These are phyloP conservation scores for Cytospora paraplurivora DNA, from an alignment of 2,329 filamentous ascomycete species.

Conservation along the genomic window DNA sequence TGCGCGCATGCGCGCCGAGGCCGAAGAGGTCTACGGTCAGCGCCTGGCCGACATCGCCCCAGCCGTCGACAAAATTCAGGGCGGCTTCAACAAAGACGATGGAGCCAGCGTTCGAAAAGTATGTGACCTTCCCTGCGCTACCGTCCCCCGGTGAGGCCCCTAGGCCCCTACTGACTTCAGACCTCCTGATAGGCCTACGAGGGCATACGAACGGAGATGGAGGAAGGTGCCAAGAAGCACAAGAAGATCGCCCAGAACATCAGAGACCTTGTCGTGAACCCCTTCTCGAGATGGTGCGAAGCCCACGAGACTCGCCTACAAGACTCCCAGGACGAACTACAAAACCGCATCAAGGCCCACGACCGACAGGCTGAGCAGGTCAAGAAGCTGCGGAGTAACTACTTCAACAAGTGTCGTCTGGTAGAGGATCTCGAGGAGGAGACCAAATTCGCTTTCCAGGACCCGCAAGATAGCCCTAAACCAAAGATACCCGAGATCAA, in stretches of 20 bases:
- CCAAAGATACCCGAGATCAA: slow-evolving; percentile 80
- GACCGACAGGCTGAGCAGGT: slow-evolving; percentile 88
- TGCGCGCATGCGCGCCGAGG: slow-evolving; percentile 91
- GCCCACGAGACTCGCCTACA: slow-evolving; percentile 89
- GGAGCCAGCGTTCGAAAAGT: slow-evolving; percentile 96
- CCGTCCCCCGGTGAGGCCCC: neutral
- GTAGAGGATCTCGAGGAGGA: slow-evolving; percentile 98
- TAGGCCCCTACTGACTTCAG: neutral
- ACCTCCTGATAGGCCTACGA: slow-evolving; percentile 75
- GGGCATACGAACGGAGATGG: slow-evolving; percentile 89
- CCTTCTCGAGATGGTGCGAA: slow-evolving; percentile 95
- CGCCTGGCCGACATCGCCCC: slow-evolving; percentile 80
- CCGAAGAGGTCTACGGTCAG: slow-evolving; percentile 85
- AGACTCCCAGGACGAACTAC: slow-evolving; percentile 92
- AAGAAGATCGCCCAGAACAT: slow-evolving; percentile 96
- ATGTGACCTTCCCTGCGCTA: slow-evolving; percentile 32
- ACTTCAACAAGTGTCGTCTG: slow-evolving; percentile 98
- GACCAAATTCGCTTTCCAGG: slow-evolving; percentile 96
- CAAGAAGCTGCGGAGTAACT: slow-evolving; percentile 90
- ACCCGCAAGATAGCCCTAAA: slow-evolving; percentile 72
- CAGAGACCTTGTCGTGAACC: slow-evolving; percentile 89
- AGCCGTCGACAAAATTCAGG: slow-evolving; percentile 76
- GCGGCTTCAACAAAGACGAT: slow-evolving; percentile 88
- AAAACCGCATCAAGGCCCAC: slow-evolving; percentile 86
- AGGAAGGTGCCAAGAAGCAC: slow-evolving; percentile 85